Evolutionary conservation across 495 filamentous ascomycete genomes (phyloP).

Genomic region (Parmelia sp.): DNA sequence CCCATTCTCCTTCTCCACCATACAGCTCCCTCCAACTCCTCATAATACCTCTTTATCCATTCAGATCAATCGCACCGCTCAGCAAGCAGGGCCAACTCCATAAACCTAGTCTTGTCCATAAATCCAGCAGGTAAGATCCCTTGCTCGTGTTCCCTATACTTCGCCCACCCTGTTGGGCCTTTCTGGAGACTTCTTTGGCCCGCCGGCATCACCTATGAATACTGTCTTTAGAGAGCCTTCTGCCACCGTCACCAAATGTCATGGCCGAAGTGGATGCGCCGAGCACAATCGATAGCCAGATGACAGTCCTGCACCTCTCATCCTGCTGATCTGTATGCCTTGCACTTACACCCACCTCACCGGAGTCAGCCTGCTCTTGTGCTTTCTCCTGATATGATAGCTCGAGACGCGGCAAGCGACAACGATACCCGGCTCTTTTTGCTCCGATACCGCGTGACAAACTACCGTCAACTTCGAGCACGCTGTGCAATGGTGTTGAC

Average conservation of each 20-base stretch:
- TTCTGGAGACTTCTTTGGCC: background rate
- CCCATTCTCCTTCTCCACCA: background rate
- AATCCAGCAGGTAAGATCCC: slow-evolving; percentile 1
- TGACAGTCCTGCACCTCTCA: background rate
- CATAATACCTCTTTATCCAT: background rate
- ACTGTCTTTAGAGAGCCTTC: background rate
- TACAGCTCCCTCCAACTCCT: background rate
- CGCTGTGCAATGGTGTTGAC: background rate
- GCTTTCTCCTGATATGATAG: background rate
- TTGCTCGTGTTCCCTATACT: background rate
- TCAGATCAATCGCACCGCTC: background rate
- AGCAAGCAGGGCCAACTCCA: background rate
- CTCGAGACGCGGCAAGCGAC: background rate
- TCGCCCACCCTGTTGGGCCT: background rate
- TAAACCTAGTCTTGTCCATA: background rate
- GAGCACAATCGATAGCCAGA: background rate
- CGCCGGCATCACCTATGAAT: background rate
- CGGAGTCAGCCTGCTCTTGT: background rate
- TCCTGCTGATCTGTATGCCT: background rate
- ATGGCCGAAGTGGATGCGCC: background rate
- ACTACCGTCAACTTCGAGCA: background rate
- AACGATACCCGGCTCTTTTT: background rate
- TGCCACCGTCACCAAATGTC: background rate
- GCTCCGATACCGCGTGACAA: background rate
- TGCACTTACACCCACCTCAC: background rate